These are phyloP conservation scores for Inonotus obliquus DNA, from an alignment of 1,284 basidiomycete species.

Conservation along the genomic window DNA sequence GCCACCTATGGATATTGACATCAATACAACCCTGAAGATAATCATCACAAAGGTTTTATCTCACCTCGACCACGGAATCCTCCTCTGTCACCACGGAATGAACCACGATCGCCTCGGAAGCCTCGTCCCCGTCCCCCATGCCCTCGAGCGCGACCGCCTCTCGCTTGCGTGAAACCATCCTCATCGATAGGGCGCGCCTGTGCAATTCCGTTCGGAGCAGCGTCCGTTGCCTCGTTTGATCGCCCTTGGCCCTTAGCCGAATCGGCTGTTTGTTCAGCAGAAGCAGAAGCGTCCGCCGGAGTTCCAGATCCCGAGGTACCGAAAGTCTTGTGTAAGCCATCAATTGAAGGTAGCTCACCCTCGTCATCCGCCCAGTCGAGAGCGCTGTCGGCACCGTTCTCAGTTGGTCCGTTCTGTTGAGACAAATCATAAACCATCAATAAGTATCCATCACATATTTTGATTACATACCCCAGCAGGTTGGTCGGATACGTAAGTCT, in stretches of 20 bases:
- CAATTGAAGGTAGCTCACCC: constrained; percentile 53
- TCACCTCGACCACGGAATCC: constrained; percentile 24
- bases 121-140: constrained; percentile 23
- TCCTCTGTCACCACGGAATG: constrained; percentile 29
- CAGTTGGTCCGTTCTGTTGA: constrained; percentile 26
- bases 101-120: constrained; percentile 35
- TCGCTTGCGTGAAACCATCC: constrained; percentile 57
- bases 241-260: constrained; percentile 21
- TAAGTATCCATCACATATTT: constrained; percentile 8
- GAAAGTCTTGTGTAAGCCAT: constrained; percentile 46
- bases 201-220: constrained; percentile 7
- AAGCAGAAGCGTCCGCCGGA: constrained; percentile 35
- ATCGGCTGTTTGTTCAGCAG: constrained; percentile 24
- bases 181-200: constrained; percentile 38
- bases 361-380: constrained; percentile 64
- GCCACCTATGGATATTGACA: background rate
- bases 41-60: background rate
- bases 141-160: constrained; percentile 34
- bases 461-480: constrained; percentile 26
- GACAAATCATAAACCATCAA: background rate
- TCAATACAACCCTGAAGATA: background rate
- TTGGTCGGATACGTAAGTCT: constrained; percentile 21
- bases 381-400: constrained; percentile 39
- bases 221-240: constrained; percentile 25
- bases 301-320: constrained; percentile 39